Evolutionary conservation across 768 basidiomycete species (phyloP), one percentile per base, ranked within the genome.

Genomic region (Naganishia antarctica): DNA sequence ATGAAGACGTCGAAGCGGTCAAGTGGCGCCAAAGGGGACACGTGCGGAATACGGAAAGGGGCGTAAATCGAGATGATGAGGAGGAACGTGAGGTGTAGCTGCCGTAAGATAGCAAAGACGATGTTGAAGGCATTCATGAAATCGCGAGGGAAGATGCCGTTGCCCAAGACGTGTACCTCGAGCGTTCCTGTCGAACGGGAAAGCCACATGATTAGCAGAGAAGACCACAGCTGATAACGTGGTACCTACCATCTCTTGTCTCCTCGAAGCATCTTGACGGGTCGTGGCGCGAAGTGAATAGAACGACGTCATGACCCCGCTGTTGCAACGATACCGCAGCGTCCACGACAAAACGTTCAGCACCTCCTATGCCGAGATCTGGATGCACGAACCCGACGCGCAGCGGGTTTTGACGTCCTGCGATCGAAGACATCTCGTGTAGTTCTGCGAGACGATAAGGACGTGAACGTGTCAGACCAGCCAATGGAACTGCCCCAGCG

Each of bases 261-360:
- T 99, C 96, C 57, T 91, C 89, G 70, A 99, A 99, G 73, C 90
- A 94, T 67, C 90, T 87, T 15, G 81, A 79, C 0, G 85, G 83
- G 71, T 99, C 87, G 76, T 96, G 92, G 72, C 96, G 85, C 0
- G 91, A 94, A 0, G 96, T 98, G 78, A 91, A 96, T 25, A 98
- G 84, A 70, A 88, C 85, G 18, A 99, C 88, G 0, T 81, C 78
- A 72, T 98, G 92, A 0, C 93, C 94, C 5, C 86, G 81, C 9
- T 82, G 79, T 75, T 97, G 89, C 13, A 99, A 80, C 8, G 91
- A 89, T 0, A 94, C 81, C 1, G 94, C 92, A 26, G 93, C 91
- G 76, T 99, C 94, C 23, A 97, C 93, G 5, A 98, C 87, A 6
- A 97, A 83, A 26, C 94, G 83, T 78, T 99, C 94, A 2, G 94